Conservation (phyloP, 2,329 filamentous ascomycete species). For the Hypoxylon sp. region DNA sequence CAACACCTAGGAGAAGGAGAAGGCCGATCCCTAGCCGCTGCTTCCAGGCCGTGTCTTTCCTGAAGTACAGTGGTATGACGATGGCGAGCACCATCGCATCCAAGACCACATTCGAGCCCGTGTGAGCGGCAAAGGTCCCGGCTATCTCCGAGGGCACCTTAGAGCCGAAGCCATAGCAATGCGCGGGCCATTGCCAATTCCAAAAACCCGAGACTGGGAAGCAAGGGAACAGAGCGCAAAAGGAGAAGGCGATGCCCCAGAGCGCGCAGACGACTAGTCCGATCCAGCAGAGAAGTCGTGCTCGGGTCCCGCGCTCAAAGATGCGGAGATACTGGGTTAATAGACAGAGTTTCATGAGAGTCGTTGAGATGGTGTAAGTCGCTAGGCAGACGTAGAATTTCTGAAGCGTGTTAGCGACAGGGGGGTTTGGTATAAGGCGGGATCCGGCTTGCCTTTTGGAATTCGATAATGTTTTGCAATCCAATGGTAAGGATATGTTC, state of each 20-base stretch:
- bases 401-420: slow-evolving; percentile 44
- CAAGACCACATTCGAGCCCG: slow-evolving; percentile 52
- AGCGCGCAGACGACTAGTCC: slow-evolving; percentile 48
- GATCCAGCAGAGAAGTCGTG: slow-evolving; percentile 46
- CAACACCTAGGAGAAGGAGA: slow-evolving; percentile 53
- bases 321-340: slow-evolving; percentile 58
- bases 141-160: slow-evolving; percentile 46
- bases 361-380: slow-evolving; percentile 54
- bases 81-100: slow-evolving; percentile 55
- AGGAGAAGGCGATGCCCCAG: slow-evolving; percentile 53
- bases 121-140: slow-evolving; percentile 52
- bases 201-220: slow-evolving; percentile 54
- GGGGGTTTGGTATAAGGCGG: neutral
- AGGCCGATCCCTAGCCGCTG: slow-evolving; percentile 52
- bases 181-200: slow-evolving; percentile 42
- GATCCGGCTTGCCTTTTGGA: slow-evolving; percentile 46
- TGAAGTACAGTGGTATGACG: slow-evolving; percentile 52
- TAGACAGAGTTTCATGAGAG: slow-evolving; percentile 57
- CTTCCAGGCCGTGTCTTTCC: slow-evolving; percentile 48
- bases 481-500: slow-evolving; percentile 49
- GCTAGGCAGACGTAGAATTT: slow-evolving; percentile 55
- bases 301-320: slow-evolving; percentile 47
- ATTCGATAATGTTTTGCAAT: slow-evolving; percentile 38
- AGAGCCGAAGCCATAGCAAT: slow-evolving; percentile 55
- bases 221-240: slow-evolving; percentile 54